Base-by-base conservation (phyloP, 495 filamentous ascomycete genomes). In the Lasiosphaeriaceae sp. region DNA sequence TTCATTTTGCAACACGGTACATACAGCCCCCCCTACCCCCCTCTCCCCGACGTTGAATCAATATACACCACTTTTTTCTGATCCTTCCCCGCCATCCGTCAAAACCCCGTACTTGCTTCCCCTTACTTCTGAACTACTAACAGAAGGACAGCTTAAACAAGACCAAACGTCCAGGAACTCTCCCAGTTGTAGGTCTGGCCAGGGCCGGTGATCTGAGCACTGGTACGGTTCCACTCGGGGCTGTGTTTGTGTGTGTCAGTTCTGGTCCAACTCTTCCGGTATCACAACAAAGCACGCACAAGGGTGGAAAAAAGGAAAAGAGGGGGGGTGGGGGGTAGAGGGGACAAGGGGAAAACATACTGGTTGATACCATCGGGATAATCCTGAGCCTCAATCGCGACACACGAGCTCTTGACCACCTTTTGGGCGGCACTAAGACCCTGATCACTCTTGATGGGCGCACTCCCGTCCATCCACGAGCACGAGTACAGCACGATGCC, bases 321-420 rank as follows among this genome's bases (percentile, higher is more conserved):
- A 31, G 26, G 26, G 26, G 26, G 26, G 9, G 26, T 9, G 26
- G 26, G 26, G 26, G 9, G 26, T 9, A n/a, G n/a, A n/a, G n/a
- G n/a, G n/a, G n/a, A n/a, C n/a, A n/a, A n/a, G n/a, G n/a, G n/a
- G n/a, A 31, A 43, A 49, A 72, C 78, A 65, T 64, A 81, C 83
- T 89, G 75, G 61, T 91, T 91, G 61, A 92, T 88, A 14, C 81
- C 88, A 71, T 91, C 87, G 55, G 87, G 87, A 77, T 85, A 92
- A 58, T 86, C 82, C 60, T 84, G 80, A n/a, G 81, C 74, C 68
- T 83, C 82, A 52, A 87, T 78, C 5, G 83, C 84, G 2, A 86
- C 59, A 57, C 84, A 86, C 17, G 80, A 82, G 56, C 80, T 84
- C 54, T 80, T 74, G 58, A 74, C 69, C 1, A 83, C 79, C 57